Evolutionary conservation across 2,329 filamentous ascomycete species (phyloP).

Genomic region (Arthrobotrys musiformis): DNA sequence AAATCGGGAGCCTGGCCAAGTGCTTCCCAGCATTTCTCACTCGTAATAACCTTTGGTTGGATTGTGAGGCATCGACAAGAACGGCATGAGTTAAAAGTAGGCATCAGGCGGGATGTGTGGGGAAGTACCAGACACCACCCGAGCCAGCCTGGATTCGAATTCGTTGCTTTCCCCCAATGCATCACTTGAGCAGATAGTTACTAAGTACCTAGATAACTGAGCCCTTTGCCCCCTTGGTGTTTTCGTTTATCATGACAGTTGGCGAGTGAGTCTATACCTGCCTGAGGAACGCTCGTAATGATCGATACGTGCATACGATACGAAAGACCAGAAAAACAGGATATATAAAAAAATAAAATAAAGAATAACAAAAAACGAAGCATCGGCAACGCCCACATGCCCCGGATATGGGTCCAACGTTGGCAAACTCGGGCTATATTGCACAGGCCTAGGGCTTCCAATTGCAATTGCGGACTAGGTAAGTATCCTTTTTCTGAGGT

Average conservation of each 20-base stretch:
- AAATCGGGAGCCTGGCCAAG: slow-evolving; percentile 48
- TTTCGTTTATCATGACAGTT: slow-evolving; percentile 17
- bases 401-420: neutral
- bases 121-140: slow-evolving; percentile 22
- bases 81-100: slow-evolving; percentile 56
- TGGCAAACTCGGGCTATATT: neutral
- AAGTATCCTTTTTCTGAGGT: neutral
- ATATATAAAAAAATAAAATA: neutral
- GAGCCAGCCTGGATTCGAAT: slow-evolving; percentile 21
- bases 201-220: too few relatives aligned
- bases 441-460: too few relatives aligned
- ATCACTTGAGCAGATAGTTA: slow-evolving; percentile 50
- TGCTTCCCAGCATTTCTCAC: slow-evolving; percentile 33
- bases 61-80: slow-evolving; percentile 45
- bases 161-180: slow-evolving; percentile 18
- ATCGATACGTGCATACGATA: neutral
- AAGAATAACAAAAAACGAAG: slow-evolving; percentile 9
- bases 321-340: neutral
- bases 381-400: neutral
- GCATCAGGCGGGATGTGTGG: slow-evolving; percentile 49
- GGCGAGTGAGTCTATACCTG: neutral
- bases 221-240: slow-evolving; percentile 6
- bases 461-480: neutral
- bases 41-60: slow-evolving; percentile 41
- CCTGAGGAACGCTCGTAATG: neutral